Base-by-base conservation (phyloP, 257 asterid genomes). In the Solanum sitiens region DNA sequence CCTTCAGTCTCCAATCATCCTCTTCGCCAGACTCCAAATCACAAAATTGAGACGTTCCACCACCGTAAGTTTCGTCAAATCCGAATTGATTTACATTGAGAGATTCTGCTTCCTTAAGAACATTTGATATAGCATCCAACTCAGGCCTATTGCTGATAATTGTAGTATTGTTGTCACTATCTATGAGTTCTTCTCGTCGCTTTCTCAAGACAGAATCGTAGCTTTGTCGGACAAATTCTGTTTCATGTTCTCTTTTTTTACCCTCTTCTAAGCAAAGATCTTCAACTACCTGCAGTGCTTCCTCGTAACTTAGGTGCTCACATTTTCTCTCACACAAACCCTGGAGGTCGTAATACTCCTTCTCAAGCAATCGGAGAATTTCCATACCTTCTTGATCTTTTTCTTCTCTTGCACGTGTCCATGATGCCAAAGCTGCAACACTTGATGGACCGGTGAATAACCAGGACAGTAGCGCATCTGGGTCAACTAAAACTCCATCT, bases 1-100 rank as follows among this genome's bases (percentile, higher is more conserved):
- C 99, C 85, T 93, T 97, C 76, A 90, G 90, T 89, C 97, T 94
- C 99, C 98, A 95, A 76, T 93, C 98, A 90, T 92, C 92, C 80
- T 94, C 96, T 90, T 93, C 98, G 82, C 98, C 98, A 74, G 98
- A 90, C 92, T 94, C 99, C 89, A 95, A 88, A 91, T 97, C 98
- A 76, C 93, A 90, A 42, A 93, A 92, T 86, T 93, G 95, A 90
- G 98, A 89, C 40, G 93, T 87, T 87, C 92, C 92, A 39, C 98
- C 98, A 89, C 83, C 89, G 35, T 93, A 95, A 84, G 93, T 91
- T 83, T 94, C 99, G 88, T 95, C 99, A 89, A 92, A 94, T n/a
- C 98, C 99, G 84, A 93, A 92, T 53, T 94, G 98, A 92, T 91
- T 95, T 85, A 89, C 93, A 84, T 95, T 94, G 79, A 95, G 92